These are phyloP conservation scores for Nitzschia palea DNA, from an alignment of 108 stramenopile species.

Conservation along the genomic window DNA sequence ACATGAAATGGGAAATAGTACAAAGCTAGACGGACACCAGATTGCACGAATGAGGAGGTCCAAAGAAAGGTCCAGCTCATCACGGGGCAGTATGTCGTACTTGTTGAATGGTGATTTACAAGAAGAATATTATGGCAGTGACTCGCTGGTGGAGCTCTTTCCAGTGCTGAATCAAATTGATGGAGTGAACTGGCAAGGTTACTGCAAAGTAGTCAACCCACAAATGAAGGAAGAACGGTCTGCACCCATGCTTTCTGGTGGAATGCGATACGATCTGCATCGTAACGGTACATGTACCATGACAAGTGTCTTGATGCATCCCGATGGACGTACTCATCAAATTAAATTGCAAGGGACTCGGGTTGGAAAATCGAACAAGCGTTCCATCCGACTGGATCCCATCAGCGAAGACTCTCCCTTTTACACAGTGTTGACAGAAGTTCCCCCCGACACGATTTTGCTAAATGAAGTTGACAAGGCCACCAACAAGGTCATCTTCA, in stretches of 20 bases:
- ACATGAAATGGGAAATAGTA: conserved; percentile 27
- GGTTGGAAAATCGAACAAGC: conserved; percentile 9
- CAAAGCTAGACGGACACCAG: conserved; percentile 19
- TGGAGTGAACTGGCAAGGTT: conserved; percentile 1
- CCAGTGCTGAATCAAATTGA: conserved; percentile 1
- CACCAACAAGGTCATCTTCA: conserved; percentile 27
- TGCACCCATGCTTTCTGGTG: neutral
- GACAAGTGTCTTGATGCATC: conserved; percentile 2
- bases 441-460: conserved; percentile 33
- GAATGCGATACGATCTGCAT: conserved; percentile 1
- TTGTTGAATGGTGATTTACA: neutral
- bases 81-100: neutral
- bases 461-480: conserved; percentile 35
- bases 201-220: neutral
- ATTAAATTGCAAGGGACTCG: conserved; percentile 2
- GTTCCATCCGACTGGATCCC: neutral
- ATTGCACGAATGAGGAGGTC: neutral
- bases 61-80: neutral
- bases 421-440: conserved; percentile 25
- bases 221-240: neutral
- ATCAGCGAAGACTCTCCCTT: conserved; percentile 10
- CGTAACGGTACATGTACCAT: conserved; percentile 8
- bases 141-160: neutral
- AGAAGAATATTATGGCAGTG: neutral
- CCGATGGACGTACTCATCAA: conserved; percentile 1